Evolutionary conservation across 2,329 filamentous ascomycete species (phyloP).

Genomic region (Claviceps sp.): DNA sequence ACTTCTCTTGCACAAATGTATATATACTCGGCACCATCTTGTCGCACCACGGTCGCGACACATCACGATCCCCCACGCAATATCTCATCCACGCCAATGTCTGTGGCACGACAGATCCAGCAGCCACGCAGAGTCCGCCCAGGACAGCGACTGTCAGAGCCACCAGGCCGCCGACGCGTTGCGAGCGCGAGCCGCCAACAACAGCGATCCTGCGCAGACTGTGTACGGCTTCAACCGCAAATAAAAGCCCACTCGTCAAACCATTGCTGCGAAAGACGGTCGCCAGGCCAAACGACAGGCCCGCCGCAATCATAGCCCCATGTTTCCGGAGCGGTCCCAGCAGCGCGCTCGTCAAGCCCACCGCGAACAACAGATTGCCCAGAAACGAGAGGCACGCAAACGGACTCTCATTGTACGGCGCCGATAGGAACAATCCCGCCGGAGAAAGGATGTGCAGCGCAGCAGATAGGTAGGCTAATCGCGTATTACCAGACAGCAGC

Average conservation of each 20-base stretch:
- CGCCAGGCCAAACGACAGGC: conserved; percentile 56
- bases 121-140: conserved; percentile 53
- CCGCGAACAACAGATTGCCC: conserved; percentile 57
- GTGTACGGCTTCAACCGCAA: conserved; percentile 48
- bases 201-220: conserved; percentile 15
- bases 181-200: conserved; percentile 1
- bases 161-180: conserved; percentile 27
- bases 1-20: conserved; percentile 73
- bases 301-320: conserved; percentile 44
- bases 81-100: conserved; percentile 59
- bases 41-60: conserved; percentile 59
- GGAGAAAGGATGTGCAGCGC: conserved; percentile 73
- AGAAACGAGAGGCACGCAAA: conserved; percentile 67
- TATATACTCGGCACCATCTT: conserved; percentile 73
- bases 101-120: conserved; percentile 62
- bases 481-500: conserved; percentile 36
- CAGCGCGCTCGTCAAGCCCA: conserved; percentile 18
- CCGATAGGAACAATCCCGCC: conserved; percentile 77
- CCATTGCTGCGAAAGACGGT: conserved; percentile 75
- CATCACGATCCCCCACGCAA: conserved; percentile 31
- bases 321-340: conserved; percentile 21
- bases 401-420: conserved; percentile 69
- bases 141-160: conserved; percentile 45
- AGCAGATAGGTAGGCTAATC: conserved; percentile 54
- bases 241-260: conserved; percentile 64